Evolutionary conservation across 441 rosid species (phyloP), one percentile per base, ranked within the genome.

Genomic region (Pelargonium citronellum): DNA sequence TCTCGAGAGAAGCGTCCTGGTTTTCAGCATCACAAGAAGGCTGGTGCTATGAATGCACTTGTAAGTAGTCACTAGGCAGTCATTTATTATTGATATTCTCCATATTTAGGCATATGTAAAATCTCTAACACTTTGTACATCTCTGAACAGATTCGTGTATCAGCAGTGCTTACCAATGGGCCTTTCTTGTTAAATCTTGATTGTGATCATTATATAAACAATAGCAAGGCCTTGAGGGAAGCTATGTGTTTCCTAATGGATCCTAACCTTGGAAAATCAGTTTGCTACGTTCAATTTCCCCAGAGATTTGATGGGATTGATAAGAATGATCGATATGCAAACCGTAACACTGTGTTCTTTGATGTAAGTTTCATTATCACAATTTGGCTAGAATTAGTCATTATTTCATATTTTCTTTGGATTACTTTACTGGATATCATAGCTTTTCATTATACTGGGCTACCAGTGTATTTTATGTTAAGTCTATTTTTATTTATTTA

Each of bases 201-300:
- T 83, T 94, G 99, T 85, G 99, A 94, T 90, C 97, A 91, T 67
- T 94, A 94, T 88, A 83, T 94, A 66, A 94, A 94, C 74, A 94
- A 94, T 71, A 91, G 97, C 90, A 90, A 91, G 82, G 98, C 98
- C 76, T 76, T 94, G 76, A 87, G 96, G 77, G 98, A 94, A 86
- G 90, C 97, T 46, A 94, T 94, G 98, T 94, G 98, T 79, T 94
- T 94, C 74, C 67, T 94, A 84, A 94, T 94, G 98, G 98, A 94
- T 77, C 98, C 98, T 12, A 91, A 91, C 76, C 96, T 94, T 49
- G 97, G 98, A 69, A 94, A 90, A 82, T 86, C 88, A 53, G 96
- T 91, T 49, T 94, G 98, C 78, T 94, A 94, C 70, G 98, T 94
- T 67, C 98, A 94, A 70, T 94, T 94, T 80, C 98, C 98, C 16